Conservation (phyloP, 2,329 filamentous ascomycete species). For the Penicillium sp. region DNA sequence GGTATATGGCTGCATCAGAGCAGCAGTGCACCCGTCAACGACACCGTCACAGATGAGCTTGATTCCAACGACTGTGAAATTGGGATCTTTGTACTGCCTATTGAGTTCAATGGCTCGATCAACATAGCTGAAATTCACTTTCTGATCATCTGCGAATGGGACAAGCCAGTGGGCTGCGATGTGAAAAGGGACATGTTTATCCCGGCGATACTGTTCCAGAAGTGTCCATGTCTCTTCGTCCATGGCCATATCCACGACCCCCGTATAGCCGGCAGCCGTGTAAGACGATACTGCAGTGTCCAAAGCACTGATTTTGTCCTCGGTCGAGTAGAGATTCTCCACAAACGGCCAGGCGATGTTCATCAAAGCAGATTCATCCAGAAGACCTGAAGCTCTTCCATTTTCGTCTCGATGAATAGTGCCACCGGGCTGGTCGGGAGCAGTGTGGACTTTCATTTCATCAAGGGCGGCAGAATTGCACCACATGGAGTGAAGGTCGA, state of each 20-base stretch:
- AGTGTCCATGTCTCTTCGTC: slow-evolving; percentile 54
- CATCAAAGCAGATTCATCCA: slow-evolving; percentile 53
- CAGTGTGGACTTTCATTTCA: slow-evolving; percentile 48
- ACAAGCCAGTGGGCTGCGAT: slow-evolving; percentile 57
- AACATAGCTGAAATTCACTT: slow-evolving; percentile 48
- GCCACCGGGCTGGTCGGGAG: slow-evolving; percentile 51
- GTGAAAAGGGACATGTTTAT: slow-evolving; percentile 45
- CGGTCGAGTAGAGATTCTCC: slow-evolving; percentile 45
- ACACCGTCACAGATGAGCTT: slow-evolving; percentile 58
- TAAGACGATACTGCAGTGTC: slow-evolving; percentile 49
- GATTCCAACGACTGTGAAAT: slow-evolving; percentile 52
- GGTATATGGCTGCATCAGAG: slow-evolving; percentile 52
- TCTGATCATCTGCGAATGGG: slow-evolving; percentile 43
- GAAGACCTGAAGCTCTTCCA: slow-evolving; percentile 50
- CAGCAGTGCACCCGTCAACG: slow-evolving; percentile 57
- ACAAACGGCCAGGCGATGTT: slow-evolving; percentile 54
- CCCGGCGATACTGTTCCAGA: slow-evolving; percentile 44
- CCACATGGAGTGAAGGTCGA: slow-evolving; percentile 58
- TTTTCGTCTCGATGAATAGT: slow-evolving; percentile 51
- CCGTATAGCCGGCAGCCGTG: slow-evolving; percentile 52
- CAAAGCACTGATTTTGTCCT: slow-evolving; percentile 49
- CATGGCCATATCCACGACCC: slow-evolving; percentile 58
- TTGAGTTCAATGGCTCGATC: slow-evolving; percentile 51
- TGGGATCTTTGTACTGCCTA: slow-evolving; percentile 46
- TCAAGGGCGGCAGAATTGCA: slow-evolving; percentile 53